Conservation (phyloP, 345 rosid species). For the Camelina sativa region DNA sequence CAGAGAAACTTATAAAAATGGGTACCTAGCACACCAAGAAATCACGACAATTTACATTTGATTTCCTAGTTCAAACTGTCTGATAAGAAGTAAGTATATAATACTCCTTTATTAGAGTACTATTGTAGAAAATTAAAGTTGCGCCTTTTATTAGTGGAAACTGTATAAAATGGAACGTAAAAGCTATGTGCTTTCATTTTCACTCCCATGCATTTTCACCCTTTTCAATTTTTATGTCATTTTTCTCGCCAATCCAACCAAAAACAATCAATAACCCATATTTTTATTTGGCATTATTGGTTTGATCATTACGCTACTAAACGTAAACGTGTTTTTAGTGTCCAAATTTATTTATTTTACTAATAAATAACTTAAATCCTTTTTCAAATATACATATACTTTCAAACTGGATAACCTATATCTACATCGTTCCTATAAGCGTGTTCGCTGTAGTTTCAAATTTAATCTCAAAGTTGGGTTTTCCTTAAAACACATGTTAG, state of each 20-base stretch:
- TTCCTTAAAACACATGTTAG: neutral
- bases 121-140: too few species aligned
- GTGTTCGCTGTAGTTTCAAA: slow-evolving; percentile 4
- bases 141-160: too few species aligned
- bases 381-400: too few species aligned
- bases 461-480: neutral
- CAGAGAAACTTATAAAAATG: too few species aligned
- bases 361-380: neutral
- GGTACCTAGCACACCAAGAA: too few species aligned
- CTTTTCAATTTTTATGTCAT: neutral
- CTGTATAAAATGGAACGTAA: too few species aligned
- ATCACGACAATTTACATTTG: too few species aligned
- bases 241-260: slow-evolving; percentile 10
- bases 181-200: slow-evolving; percentile 28
- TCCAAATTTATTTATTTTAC: neutral
- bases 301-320: slow-evolving; percentile 10
- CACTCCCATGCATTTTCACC: slow-evolving; percentile 27
- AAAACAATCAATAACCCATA: neutral
- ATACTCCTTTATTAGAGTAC: too few species aligned
- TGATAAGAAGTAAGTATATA: too few species aligned
- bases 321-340: slow-evolving; percentile 12
- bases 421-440: too few species aligned
- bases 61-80: too few species aligned
- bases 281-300: slow-evolving; percentile 28
- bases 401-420: too few species aligned